Conservation (phyloP, 2,329 filamentous ascomycete species). For the Tolypocladium sp. region DNA sequence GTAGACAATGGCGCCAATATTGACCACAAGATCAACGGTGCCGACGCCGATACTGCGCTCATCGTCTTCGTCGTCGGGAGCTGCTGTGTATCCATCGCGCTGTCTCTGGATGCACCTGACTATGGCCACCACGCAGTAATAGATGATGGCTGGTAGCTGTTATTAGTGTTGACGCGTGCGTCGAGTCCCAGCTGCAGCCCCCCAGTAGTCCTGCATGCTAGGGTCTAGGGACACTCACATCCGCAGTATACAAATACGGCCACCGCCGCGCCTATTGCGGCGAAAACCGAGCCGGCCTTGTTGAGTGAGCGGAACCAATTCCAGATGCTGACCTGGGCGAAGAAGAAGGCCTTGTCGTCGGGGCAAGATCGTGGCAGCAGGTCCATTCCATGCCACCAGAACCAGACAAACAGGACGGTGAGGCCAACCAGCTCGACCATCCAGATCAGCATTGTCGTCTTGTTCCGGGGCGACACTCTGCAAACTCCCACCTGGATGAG, state of each 20-base stretch:
- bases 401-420: constrained; percentile 11
- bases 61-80: neutral
- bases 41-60: neutral
- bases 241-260: constrained; percentile 5
- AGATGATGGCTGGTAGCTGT: neutral
- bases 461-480: constrained; percentile 5
- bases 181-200: too few relatives aligned
- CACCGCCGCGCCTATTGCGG: constrained; percentile 3
- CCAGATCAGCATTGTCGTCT: constrained; percentile 10
- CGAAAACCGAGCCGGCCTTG: constrained; percentile 11
- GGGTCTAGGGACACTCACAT: constrained; percentile 3
- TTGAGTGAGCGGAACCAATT: constrained; percentile 14
- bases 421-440: constrained; percentile 9
- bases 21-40: constrained; percentile 8
- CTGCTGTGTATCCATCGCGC: neutral
- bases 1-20: constrained; percentile 14
- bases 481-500: constrained; percentile 12
- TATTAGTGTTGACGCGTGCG: neutral
- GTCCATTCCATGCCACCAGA: constrained; percentile 16
- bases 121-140: neutral
- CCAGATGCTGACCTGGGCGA: constrained; percentile 17
- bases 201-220: neutral
- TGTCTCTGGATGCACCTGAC: neutral
- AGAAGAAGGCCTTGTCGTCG: constrained; percentile 16
- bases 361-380: constrained; percentile 8